phyloP scores from a whole-genome alignment of 2,329 filamentous ascomycete species.

The Teratosphaeria destructans region DNA sequence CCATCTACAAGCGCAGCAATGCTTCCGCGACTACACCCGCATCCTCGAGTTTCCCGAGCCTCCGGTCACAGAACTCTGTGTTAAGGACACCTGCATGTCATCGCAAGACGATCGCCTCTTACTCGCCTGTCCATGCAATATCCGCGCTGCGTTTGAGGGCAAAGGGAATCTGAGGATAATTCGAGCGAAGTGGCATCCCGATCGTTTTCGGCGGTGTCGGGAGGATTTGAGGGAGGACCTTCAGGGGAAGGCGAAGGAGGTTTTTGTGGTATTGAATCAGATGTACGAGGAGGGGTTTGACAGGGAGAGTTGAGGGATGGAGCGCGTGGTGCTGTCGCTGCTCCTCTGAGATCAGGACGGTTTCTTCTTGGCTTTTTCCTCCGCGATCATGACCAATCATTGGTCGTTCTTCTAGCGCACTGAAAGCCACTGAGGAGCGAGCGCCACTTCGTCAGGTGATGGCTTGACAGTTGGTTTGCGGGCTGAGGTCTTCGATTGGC shows the following conservation, averaged over 20 bases:
- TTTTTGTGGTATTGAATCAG: slow-evolving; percentile 9
- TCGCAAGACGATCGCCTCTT: background rate
- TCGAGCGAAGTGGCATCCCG: background rate
- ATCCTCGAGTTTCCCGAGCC: background rate
- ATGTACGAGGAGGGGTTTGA: slow-evolving; percentile 2
- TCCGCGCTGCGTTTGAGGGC: background rate
- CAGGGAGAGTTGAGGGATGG: background rate
- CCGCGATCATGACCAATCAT: too few species aligned
- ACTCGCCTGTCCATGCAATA: background rate
- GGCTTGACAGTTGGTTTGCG: too few species aligned
- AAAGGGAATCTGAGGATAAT: background rate
- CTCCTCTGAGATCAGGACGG: too few species aligned
- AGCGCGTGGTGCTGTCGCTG: background rate
- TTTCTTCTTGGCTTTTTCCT: too few species aligned
- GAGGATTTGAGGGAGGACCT: slow-evolving; percentile 1
- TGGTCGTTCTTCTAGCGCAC: too few species aligned
- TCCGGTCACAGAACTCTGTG: background rate
- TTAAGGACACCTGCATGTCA: background rate
- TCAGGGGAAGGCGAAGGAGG: slow-evolving; percentile 8
- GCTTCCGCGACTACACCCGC: background rate
- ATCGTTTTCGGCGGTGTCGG: slow-evolving; percentile 4
- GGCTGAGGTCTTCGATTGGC: too few species aligned
- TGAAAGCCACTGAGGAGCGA: too few species aligned
- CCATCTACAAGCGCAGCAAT: background rate
- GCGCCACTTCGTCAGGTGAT: too few species aligned